Percentiles rank a stretch among this genome's conserved stretches.
Evolutionary conservation across 75 land plant genomes (phyloP).

Genomic region (Cunninghamia lanceolata): DNA sequence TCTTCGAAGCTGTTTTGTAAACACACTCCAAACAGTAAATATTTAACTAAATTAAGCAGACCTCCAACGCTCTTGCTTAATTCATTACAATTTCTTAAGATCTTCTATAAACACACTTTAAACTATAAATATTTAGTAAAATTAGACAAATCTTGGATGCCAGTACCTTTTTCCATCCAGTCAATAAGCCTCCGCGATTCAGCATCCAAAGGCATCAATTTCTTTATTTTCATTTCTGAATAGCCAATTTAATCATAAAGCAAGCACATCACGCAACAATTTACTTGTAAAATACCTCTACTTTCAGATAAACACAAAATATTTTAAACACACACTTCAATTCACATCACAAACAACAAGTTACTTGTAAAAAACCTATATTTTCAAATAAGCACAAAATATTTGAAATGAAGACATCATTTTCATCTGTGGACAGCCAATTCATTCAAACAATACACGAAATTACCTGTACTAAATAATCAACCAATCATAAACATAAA

Average conservation of each 20-base stretch:
- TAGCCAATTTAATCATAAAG: background rate
- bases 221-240: slow-evolving; percentile 94
- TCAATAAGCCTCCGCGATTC: slow-evolving; percentile 84
- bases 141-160: background rate
- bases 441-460: background rate
- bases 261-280: background rate
- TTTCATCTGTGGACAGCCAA: slow-evolving; percentile 61
- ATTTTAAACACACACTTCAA: background rate
- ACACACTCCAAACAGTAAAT: background rate
- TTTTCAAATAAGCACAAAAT: background rate
- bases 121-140: background rate
- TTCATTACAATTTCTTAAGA: background rate
- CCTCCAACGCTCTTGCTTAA: background rate
- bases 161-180: slow-evolving; percentile 41
- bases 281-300: background rate
- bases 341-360: background rate
- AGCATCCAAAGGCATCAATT: slow-evolving; percentile 86
- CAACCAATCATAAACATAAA: background rate
- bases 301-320: background rate
- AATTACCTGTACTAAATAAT: background rate
- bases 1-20: background rate
- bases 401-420: slow-evolving; percentile 23
- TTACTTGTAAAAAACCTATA: background rate
- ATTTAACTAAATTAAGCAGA: background rate
- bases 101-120: background rate